Evolutionary conservation across 257 asterid species (phyloP), one percentile per base, ranked within the genome.

Genomic region (Knoxia roxburghii): DNA sequence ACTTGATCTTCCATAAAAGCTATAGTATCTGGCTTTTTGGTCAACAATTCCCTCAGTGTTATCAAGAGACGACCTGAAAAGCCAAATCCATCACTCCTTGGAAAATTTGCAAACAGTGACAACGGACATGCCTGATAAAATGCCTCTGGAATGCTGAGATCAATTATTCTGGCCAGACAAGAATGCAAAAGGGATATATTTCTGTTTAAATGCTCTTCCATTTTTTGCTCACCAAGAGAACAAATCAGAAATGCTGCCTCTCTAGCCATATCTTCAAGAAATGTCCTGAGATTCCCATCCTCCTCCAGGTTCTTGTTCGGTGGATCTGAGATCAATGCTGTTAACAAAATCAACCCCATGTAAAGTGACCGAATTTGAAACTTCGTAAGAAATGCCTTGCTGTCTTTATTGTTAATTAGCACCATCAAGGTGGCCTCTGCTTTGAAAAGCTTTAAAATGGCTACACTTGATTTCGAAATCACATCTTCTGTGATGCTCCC

Each of bases 61-160:
- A 10, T 30, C 24, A 76, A 32, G 40, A 71, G 68, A 43, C 21
- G 27, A 9, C 55, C 61, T 20, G 30, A 2, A 68, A 62, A 35
- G 40, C 62, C 70, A n/a, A 53, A 15, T n/a, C 37, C 76, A 52
- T 64, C 26, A 0, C 35, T 66, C 70, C 15, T 65, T 6, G 73
- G 76, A 59, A 76, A 71, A 14, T 17, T 29, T 2, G 49, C 17
- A n/a, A 48, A 21, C 46, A 20, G 8, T 0, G 30, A 71, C 30
- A 23, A 7, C 13, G 61, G 59, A 33, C 6, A 24, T 37, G 3
- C 17, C n/a, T 6, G 41, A 67, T 15, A 32, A n/a, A 27, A 12
- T 30, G 64, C 55, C 29, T 64, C 52, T 14, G 24, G 33, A 30
- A 30, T 21, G 33, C 21, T 23, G 15, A 40, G 15, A 7, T 55